phyloP scores from a whole-genome alignment of 495 filamentous ascomycete species.

The Penicillium paradoxum region DNA sequence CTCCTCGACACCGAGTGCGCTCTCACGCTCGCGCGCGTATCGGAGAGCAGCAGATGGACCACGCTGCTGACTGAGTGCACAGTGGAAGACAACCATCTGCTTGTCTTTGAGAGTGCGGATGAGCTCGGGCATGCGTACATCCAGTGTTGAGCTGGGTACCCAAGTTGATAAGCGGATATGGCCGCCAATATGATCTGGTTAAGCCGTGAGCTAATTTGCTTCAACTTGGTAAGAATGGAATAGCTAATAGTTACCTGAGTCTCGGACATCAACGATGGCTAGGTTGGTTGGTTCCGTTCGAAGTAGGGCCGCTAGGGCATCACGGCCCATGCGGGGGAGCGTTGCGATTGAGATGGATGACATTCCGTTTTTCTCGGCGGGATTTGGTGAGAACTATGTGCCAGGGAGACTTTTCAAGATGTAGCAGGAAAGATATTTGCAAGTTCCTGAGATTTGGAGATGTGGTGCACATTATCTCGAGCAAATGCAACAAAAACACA shows the following conservation, averaged over 20 bases:
- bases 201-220: not conserved
- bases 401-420: no score
- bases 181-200: constrained; percentile 80
- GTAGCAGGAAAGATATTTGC: not conserved
- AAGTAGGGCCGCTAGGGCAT: constrained; percentile 53
- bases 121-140: constrained; percentile 73
- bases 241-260: constrained; percentile 50
- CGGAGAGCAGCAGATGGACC: constrained; percentile 43
- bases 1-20: constrained; percentile 28
- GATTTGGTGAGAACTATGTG: not conserved
- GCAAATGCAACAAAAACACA: not conserved
- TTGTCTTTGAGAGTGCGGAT: constrained; percentile 72
- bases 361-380: constrained; percentile 35
- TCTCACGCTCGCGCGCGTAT: constrained; percentile 41
- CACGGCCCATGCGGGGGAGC: constrained; percentile 60
- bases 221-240: rapidly evolving
- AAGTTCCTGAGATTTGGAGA: not conserved
- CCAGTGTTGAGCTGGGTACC: constrained; percentile 67
- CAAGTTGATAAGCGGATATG: constrained; percentile 74
- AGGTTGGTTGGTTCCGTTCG: constrained; percentile 41
- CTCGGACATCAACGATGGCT: constrained; percentile 85
- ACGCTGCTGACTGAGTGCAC: constrained; percentile 86
- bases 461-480: not conserved
- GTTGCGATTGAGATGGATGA: constrained; percentile 52
- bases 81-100: constrained; percentile 89